Conservation (phyloP, 139 green algal species). For the Chlamydomonas asymmetrica region DNA sequence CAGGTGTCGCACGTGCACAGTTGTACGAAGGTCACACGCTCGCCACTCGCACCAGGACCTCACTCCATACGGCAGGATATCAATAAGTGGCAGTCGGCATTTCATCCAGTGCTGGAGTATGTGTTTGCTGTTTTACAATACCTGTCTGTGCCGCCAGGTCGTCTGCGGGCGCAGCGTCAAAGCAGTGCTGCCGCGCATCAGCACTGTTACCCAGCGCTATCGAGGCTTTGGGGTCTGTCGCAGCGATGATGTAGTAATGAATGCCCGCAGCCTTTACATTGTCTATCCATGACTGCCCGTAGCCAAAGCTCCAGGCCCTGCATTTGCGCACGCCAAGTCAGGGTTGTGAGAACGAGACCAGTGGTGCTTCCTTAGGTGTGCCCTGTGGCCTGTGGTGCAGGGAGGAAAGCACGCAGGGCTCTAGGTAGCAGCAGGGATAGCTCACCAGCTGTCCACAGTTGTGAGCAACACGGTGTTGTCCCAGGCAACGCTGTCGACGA, state of each 20-base stretch:
- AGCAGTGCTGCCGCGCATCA: neutral
- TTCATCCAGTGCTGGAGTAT: neutral
- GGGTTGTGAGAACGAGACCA: too few species aligned
- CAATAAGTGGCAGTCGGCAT: neutral
- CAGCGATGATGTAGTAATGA: constrained; percentile 10
- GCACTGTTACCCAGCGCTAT: neutral
- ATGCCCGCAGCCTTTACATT: constrained; percentile 1
- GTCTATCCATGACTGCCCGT: constrained; percentile 8
- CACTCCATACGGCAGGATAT: neutral
- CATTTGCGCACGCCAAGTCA: too few species aligned
- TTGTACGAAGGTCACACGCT: too few species aligned
- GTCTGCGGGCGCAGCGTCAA: too few species aligned
- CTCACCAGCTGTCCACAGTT: neutral
- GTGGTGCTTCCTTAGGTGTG: too few species aligned
- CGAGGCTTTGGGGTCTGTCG: constrained; percentile 2
- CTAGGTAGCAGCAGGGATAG: too few species aligned
- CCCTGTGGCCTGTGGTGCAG: too few species aligned
- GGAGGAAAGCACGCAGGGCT: too few species aligned
- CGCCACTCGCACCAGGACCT: constrained; percentile 1
- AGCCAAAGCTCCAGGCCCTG: constrained; percentile 17
- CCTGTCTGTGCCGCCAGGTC: neutral
- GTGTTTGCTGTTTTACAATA: neutral
- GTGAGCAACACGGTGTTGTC: constrained; percentile 6
- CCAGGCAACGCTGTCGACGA: neutral
- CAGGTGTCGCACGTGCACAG: too few species aligned